Conservation (phyloP, 108 stramenopile genomes). For the Nannochloropsis salina region DNA sequence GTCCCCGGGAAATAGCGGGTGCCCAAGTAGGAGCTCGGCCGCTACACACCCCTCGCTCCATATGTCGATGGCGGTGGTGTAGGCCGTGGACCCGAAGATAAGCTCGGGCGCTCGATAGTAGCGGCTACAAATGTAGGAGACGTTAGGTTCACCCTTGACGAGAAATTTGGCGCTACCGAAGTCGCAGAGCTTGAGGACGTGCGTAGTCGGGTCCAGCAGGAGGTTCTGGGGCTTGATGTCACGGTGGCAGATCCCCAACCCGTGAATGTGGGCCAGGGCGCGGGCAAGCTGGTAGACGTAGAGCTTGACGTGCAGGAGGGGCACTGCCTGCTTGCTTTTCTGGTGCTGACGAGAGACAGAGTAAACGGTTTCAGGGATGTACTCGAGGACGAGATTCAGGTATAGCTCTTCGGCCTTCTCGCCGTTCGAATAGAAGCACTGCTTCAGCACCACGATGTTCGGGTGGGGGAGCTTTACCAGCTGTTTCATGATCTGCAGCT, state of each 20-base stretch:
- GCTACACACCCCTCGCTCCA: conserved; percentile 81
- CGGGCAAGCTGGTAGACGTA: conserved; percentile 94
- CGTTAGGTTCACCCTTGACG: conserved; percentile 74
- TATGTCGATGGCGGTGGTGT: conserved; percentile 82
- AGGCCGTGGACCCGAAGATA: conserved; percentile 96
- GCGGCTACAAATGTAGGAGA: conserved; percentile 90
- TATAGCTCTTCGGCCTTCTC: conserved; percentile 83
- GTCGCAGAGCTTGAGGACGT: conserved; percentile 94
- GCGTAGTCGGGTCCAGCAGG: conserved; percentile 82
- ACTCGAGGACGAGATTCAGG: conserved; percentile 97
- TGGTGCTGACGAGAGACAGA: conserved; percentile 75
- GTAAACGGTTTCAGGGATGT: conserved; percentile 96
- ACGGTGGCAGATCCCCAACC: conserved; percentile 90
- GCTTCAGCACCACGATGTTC: conserved; percentile 81
- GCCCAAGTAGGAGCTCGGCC: conserved; percentile 90
- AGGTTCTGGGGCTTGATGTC: conserved; percentile 99
- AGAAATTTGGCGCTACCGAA: conserved; percentile 91
- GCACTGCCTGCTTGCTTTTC: conserved; percentile 75
- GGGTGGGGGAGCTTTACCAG: conserved; percentile 67
- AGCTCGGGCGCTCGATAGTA: conserved; percentile 99
- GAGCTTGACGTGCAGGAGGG: conserved; percentile 79
- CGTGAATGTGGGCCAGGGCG: conserved; percentile 91
- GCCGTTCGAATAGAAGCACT: conserved; percentile 91
- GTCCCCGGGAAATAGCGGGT: conserved; percentile 95
- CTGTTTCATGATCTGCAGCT: conserved; percentile 94